These are phyloP conservation scores for Trypanosoma vivax DNA, from an alignment of 208 protist species.

Conservation along the genomic window DNA sequence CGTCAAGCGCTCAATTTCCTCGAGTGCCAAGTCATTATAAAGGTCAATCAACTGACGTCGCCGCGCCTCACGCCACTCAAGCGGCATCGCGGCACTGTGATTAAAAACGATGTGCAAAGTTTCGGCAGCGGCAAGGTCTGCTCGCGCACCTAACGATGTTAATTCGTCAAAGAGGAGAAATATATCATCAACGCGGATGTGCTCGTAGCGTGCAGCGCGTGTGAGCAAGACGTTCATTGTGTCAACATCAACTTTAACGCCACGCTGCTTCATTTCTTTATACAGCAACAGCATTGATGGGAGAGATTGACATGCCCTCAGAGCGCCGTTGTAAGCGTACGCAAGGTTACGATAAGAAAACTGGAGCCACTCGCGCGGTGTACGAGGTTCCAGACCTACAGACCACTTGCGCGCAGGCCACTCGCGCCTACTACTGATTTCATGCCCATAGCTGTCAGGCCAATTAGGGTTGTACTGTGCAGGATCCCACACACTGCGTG, in stretches of 20 bases:
- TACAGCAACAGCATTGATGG: conserved; percentile 85
- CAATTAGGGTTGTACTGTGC: conserved; percentile 79
- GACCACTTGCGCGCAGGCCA: conserved; percentile 84
- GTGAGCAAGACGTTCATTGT: conserved; percentile 81
- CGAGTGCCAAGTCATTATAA: conserved; percentile 70
- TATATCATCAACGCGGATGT: conserved; percentile 73
- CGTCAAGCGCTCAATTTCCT: conserved; percentile 59
- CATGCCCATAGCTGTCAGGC: conserved; percentile 71
- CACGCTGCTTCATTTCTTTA: conserved; percentile 86
- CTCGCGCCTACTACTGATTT: conserved; percentile 69
- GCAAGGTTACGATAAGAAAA: conserved; percentile 80
- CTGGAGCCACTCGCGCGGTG: conserved; percentile 73
- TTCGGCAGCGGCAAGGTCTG: conserved; percentile 70
- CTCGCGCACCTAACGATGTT: conserved; percentile 52
- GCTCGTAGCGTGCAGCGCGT: conserved; percentile 76
- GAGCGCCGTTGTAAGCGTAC: conserved; percentile 88
- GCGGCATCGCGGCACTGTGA: conserved; percentile 61
- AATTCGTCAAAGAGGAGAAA: conserved; percentile 86
- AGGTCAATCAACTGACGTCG: conserved; percentile 75
- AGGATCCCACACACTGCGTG: conserved; percentile 81
- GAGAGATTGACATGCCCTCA: conserved; percentile 72
- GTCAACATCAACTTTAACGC: conserved; percentile 87
- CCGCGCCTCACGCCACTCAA: conserved; percentile 77
- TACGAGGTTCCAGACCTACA: conserved; percentile 76
- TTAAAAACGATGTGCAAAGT: conserved; percentile 84